Base-by-base conservation (phyloP, 2,329 filamentous ascomycete genomes). In the Akanthomyces lecanii region DNA sequence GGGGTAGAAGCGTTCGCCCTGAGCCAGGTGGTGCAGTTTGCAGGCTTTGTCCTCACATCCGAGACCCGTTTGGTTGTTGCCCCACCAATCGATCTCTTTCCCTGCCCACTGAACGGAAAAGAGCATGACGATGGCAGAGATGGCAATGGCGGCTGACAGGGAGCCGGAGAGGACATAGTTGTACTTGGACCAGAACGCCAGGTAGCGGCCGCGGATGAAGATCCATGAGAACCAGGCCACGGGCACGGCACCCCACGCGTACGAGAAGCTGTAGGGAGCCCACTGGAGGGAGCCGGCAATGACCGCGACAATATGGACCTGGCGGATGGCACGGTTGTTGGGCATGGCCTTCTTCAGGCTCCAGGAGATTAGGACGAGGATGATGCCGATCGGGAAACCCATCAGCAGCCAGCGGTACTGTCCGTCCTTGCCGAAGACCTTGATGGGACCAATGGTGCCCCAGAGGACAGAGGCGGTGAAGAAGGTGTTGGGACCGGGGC, bases 171-270 rank as follows among this genome's bases (percentile, higher is more conserved):
- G 71, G 23, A 82, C 79, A 63, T 79, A 82, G 68, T 81, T 76
- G 68, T 76, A 75, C 74, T 82, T 82, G 63, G 78, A 76, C 80
- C 82, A 84, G 66, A 82, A 77, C 3, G 70, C 75, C 30, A 81
- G 73, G 67, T 77, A 79, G 12, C 79, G 74, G 25, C 69, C 70
- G 67, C 77, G 79, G 64, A 81, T 68, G 67, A 77, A 83, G 30
- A 82, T 71, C 78, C 80, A 82, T 5, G 78, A 80, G 40, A 79
- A 65, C 70, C 73, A 80, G 5, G 77, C 80, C 16, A 83, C 73
- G 3, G 78, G 79, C 2, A 83, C 76, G 36, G 77, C 75, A 3
- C 78, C 79, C 74, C 76, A 79, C 44, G 77, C 69, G 67, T 82
- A 84, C 14, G 74, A 74, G 53, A 75, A 65, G 33, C 80, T 83